Base-by-base conservation (phyloP, 192 early-diverging fungal species). In the Entomortierella chlamydospora region DNA sequence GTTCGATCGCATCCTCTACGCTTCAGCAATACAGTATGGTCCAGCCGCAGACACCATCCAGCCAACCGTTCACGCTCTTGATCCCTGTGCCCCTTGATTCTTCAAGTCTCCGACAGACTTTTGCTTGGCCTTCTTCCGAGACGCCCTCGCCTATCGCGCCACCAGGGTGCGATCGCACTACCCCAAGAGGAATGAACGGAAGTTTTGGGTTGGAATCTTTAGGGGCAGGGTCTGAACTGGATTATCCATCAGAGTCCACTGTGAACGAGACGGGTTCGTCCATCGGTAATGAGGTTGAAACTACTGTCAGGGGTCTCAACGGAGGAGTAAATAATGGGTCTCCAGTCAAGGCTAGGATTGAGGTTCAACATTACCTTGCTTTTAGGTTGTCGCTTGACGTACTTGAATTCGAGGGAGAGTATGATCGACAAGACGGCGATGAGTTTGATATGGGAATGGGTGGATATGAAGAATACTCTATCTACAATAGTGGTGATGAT, bases 331-430 rank as follows among this genome's bases (percentile, higher is more conserved):
- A 42, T 15, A 23, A 30, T 31, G 41, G 60, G 11, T 12, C 63
- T 15, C 26, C 67, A 1, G 43, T 17, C 1, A 70, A 61, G 33
- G 61, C 68, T 20, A 47, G 76, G 6, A 79, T 79, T 26, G 76
- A 70, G 26, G 57, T 79, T 23, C 58, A 70, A 17, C 76, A 79
- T n/a, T 70, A 79, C 51, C 68, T 79, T 0, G 70, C 45, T 20
- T 61, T 79, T 15, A 31, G 76, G 23, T 15, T 79, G 8, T 79
- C 76, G 1, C 64, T 79, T 25, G 76, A 79, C 22, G 52, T 79
- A 34, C 63, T 70, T 1, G 76, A 79, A 39, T 70, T 52, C 29
- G 76, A 79, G 28, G 76, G 76, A 8, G 76, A 70, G 22, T 29
- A 17, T 13, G 73, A 78, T 9, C 52, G 63, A 26, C 61, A 79